phyloP scores from a whole-genome alignment of 768 basidiomycete species.

The Tremella mesenterica region DNA sequence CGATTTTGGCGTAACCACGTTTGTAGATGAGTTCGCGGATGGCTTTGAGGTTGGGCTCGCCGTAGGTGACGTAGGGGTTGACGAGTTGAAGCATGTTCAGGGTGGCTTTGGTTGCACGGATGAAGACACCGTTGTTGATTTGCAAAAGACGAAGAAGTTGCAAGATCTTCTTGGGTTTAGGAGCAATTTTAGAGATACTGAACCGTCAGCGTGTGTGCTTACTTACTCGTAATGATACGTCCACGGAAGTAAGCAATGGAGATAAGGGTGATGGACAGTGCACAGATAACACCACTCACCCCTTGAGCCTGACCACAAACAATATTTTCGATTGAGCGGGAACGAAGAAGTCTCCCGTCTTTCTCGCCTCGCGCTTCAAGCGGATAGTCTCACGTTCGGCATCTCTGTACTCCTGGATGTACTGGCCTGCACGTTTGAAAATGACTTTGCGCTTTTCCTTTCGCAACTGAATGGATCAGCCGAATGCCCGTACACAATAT shows the following conservation, averaged over 20 bases:
- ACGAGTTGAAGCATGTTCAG: slow-evolving; percentile 96
- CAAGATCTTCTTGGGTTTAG: slow-evolving; percentile 97
- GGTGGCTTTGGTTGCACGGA: slow-evolving; percentile 92
- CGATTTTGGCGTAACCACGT: slow-evolving; percentile 96
- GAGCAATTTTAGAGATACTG: slow-evolving; percentile 99
- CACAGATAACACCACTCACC: slow-evolving; percentile 54
- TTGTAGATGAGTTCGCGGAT: slow-evolving; percentile 98
- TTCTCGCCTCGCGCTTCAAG: slow-evolving; percentile 82
- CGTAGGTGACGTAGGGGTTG: slow-evolving; percentile 95
- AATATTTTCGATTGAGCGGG: slow-evolving; percentile 93
- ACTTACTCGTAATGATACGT: neutral
- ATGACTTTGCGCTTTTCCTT: slow-evolving; percentile 91
- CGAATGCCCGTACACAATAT: neutral
- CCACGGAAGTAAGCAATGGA: neutral
- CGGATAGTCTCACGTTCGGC: slow-evolving; percentile 96
- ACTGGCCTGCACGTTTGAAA: slow-evolving; percentile 98
- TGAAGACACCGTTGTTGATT: slow-evolving; percentile 99
- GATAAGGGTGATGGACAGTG: neutral
- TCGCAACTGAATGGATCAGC: slow-evolving; percentile 54
- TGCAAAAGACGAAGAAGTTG: slow-evolving; percentile 97
- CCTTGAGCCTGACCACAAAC: slow-evolving; percentile 95
- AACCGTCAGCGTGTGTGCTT: neutral
- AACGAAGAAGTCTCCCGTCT: slow-evolving; percentile 93
- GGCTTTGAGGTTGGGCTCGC: slow-evolving; percentile 85
- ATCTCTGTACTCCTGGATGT: slow-evolving; percentile 89